Conservation (phyloP, 2,329 filamentous ascomycete species). For the Colletotrichum lindemuthianum region DNA sequence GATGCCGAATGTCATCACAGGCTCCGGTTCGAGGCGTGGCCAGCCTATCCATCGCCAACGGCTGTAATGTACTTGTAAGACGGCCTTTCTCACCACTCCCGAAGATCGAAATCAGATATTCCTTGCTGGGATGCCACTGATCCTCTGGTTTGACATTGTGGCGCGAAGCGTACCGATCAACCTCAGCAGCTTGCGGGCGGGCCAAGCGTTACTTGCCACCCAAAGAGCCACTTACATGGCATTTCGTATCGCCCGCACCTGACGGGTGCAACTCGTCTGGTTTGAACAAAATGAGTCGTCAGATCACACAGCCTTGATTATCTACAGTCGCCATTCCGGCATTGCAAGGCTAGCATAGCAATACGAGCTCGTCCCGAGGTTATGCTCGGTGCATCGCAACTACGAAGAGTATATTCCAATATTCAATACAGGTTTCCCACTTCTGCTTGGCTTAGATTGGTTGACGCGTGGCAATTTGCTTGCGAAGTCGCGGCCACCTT, state of each 20-base stretch:
- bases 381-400: not conserved
- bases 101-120: too few species aligned
- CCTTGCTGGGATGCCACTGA: too few species aligned
- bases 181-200: too few species aligned
- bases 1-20: conserved; percentile 8
- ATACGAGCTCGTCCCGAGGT: too few species aligned
- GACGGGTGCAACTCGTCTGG: not conserved
- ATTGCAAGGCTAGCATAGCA: not conserved
- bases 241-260: not conserved
- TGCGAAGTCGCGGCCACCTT: not conserved
- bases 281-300: not conserved
- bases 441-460: not conserved
- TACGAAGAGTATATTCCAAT: not conserved
- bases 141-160: too few species aligned
- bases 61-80: too few species aligned
- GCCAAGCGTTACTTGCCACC: not conserved
- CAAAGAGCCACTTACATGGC: not conserved
- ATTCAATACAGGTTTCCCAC: not conserved
- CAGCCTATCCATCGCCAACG: too few species aligned
- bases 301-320: not conserved
- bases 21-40: too few species aligned
- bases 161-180: too few species aligned
- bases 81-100: too few species aligned
- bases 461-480: conserved; percentile 20
- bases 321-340: not conserved